phyloP scores from a whole-genome alignment of 345 rosid genomes.

The Firmiana major region DNA sequence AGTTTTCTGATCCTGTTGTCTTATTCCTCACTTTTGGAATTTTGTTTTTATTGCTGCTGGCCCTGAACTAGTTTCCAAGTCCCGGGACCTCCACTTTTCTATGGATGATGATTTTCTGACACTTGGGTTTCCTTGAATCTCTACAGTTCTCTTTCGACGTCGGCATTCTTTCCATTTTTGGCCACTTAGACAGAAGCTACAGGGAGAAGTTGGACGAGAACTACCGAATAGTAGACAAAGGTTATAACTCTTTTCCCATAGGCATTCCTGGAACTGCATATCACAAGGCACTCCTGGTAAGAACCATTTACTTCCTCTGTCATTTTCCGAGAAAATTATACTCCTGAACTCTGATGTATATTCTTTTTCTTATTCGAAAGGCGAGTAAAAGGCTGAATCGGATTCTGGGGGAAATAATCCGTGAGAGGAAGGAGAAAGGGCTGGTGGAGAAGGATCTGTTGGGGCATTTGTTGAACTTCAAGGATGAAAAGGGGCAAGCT shows the following conservation, averaged over 20 bases:
- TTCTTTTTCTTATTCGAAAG: constrained; percentile 21
- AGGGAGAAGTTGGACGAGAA: constrained; percentile 51
- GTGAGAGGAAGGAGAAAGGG: constrained; percentile 57
- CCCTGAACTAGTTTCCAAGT: background rate
- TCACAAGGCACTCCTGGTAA: constrained; percentile 66
- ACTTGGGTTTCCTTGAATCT: constrained; percentile 12
- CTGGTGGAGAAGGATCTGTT: constrained; percentile 42
- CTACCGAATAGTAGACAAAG: constrained; percentile 66
- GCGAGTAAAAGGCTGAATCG: constrained; percentile 62
- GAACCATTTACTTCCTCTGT: background rate
- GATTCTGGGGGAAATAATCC: constrained; percentile 55
- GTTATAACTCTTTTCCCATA: constrained; percentile 79
- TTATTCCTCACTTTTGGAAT: background rate
- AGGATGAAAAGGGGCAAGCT: constrained; percentile 37
- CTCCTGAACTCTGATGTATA: background rate
- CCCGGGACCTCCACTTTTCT: background rate
- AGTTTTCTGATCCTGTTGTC: background rate
- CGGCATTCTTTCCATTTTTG: constrained; percentile 69
- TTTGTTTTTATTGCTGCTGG: background rate
- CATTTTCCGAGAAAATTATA: background rate
- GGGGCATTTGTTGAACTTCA: constrained; percentile 52
- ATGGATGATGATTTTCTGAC: constrained; percentile 9
- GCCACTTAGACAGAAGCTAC: constrained; percentile 51
- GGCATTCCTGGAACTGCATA: constrained; percentile 68
- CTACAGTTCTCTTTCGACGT: constrained; percentile 69